phyloP scores from a whole-genome alignment of 306 rosid species.

The Aeschynomene evenia region DNA sequence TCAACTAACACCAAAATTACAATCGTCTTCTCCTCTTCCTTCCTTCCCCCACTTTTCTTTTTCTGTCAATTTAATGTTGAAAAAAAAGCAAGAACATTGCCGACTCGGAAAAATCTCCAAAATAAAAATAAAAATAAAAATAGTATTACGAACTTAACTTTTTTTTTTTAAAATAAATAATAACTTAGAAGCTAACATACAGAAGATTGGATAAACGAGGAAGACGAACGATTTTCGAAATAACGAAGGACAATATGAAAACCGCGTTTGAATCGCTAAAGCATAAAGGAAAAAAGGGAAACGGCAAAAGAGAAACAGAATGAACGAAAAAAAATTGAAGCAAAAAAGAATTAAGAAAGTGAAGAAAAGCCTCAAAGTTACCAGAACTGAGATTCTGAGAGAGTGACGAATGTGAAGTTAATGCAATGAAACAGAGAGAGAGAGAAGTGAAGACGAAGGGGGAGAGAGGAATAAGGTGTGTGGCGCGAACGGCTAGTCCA shows the following conservation, averaged over 20 bases:
- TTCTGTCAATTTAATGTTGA: neutral
- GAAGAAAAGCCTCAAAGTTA: slow-evolving; percentile 2
- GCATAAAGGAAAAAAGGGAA: neutral
- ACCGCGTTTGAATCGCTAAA: slow-evolving; percentile 10
- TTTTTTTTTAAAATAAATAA: too few species aligned
- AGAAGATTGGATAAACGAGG: neutral
- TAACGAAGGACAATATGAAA: neutral
- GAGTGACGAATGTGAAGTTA: neutral
- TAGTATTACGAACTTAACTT: too few species aligned
- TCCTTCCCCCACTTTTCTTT: neutral
- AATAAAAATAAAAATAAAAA: neutral
- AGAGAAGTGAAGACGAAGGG: neutral
- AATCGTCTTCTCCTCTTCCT: neutral
- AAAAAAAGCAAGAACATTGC: neutral
- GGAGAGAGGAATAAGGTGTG: slow-evolving; percentile 28
- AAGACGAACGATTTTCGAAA: neutral
- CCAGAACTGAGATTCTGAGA: neutral
- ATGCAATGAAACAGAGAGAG: neutral
- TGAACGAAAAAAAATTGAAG: neutral
- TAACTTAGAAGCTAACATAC: neutral
- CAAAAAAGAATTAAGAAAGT: neutral
- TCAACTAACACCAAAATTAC: slow-evolving; percentile 6
- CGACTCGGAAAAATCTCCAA: neutral
- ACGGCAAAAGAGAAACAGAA: neutral
- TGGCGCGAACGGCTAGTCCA: slow-evolving; percentile 53